Evolutionary conservation across 257 asterid genomes (phyloP).

Genomic region (Gardenia jasminoides): DNA sequence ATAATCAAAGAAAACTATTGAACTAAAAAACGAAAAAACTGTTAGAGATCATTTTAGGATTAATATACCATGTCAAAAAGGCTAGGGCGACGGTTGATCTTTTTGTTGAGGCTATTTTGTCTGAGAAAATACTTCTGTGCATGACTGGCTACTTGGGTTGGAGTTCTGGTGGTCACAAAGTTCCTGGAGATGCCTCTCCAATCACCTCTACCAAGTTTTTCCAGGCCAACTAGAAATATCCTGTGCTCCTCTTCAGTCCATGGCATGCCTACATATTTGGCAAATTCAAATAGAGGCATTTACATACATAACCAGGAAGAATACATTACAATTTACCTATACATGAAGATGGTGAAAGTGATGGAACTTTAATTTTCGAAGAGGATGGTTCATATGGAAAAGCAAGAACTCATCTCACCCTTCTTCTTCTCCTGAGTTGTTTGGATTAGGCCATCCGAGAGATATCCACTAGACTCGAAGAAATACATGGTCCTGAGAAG

Average conservation of each 20-base stretch:
- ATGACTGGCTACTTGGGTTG: slow-evolving; percentile 41
- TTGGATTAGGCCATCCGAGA: slow-evolving; percentile 27
- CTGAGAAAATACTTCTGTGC: slow-evolving; percentile 41
- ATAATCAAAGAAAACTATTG: neutral
- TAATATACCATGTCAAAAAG: slow-evolving; percentile 30
- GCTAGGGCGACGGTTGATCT: slow-evolving; percentile 22
- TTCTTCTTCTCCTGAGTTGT: slow-evolving; percentile 23
- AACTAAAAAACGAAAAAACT: too few relatives aligned
- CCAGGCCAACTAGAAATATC: slow-evolving; percentile 28
- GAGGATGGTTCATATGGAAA: neutral
- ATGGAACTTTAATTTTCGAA: neutral
- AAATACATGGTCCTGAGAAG: neutral
- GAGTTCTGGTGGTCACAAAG: slow-evolving; percentile 36
- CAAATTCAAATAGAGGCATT: too few relatives aligned
- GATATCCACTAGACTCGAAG: slow-evolving; percentile 13
- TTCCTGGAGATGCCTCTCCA: slow-evolving; percentile 39
- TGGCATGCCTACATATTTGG: slow-evolving; percentile 23
- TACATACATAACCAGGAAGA: neutral
- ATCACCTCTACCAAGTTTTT: slow-evolving; percentile 36
- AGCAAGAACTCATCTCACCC: slow-evolving; percentile 3
- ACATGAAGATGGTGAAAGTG: too few relatives aligned
- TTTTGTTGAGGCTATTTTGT: neutral
- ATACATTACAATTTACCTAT: neutral
- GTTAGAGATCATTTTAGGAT: neutral
- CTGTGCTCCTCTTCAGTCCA: slow-evolving; percentile 40